Evolutionary conservation across 2,329 filamentous ascomycete genomes (phyloP).

Genomic region (Pseudogymnoascus sp.): DNA sequence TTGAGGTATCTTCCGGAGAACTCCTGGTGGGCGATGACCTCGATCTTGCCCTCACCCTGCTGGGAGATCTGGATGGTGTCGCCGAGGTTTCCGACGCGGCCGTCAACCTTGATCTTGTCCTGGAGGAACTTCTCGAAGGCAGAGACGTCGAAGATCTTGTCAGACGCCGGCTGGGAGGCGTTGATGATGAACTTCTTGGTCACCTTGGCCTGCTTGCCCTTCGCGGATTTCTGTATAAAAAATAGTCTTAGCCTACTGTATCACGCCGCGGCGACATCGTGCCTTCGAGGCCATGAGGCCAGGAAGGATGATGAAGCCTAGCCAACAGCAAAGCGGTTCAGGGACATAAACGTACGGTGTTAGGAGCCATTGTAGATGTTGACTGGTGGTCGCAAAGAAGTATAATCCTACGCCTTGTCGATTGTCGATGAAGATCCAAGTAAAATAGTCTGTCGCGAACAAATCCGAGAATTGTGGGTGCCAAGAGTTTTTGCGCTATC

Average conservation of each 20-base stretch:
- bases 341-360: conserved; percentile 75
- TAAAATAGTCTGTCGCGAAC: conserved; percentile 3
- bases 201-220: conserved; percentile 71
- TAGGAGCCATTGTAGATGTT: conserved; percentile 69
- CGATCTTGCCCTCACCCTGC: conserved; percentile 92
- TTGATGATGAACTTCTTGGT: conserved; percentile 84
- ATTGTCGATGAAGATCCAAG: conserved; percentile 11
- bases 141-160: conserved; percentile 99
- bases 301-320: conserved; percentile 31
- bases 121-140: conserved; percentile 99
- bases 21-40: conserved; percentile 94
- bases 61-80: conserved; percentile 86
- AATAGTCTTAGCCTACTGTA: conserved; percentile 94
- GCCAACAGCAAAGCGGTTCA: conserved; percentile 88
- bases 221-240: conserved; percentile 48
- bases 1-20: conserved; percentile 99
- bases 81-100: conserved; percentile 95
- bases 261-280: conserved; percentile 31
- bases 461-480: conserved; percentile 8
- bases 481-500: conserved; percentile 9
- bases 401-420: conserved; percentile 38
- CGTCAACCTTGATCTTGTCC: conserved; percentile 99
- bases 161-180: conserved; percentile 92
- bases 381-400: conserved; percentile 63
- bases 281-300: conserved; percentile 12